These are phyloP conservation scores for Heterobasidion irregulare DNA, from an alignment of 1,284 basidiomycete species.

Conservation along the genomic window DNA sequence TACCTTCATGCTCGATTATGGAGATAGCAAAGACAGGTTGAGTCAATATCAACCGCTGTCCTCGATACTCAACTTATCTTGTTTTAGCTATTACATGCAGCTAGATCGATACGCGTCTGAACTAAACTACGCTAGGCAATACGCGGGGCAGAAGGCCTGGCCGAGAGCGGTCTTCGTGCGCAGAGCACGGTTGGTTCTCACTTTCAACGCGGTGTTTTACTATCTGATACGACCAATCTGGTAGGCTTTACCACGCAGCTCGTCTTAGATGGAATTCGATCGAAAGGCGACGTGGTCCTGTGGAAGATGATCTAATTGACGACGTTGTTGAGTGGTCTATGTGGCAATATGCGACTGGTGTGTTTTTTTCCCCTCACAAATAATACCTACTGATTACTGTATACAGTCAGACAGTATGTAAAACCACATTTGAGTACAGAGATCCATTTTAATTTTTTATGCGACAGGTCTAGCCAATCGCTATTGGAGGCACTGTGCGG, in stretches of 20 bases:
- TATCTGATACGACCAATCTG: background rate
- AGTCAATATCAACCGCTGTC: background rate
- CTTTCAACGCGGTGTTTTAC: background rate
- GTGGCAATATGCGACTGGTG: constrained; percentile 69
- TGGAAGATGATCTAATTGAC: constrained; percentile 74
- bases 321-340: constrained; percentile 81
- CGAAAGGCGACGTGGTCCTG: constrained; percentile 59
- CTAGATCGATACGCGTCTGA: constrained; percentile 54
- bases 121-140: constrained; percentile 53
- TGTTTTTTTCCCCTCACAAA: constrained; percentile 17
- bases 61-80: constrained; percentile 1
- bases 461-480: constrained; percentile 45
- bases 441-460: constrained; percentile 1
- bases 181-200: constrained; percentile 42
- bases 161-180: constrained; percentile 60
- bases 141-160: constrained; percentile 65
- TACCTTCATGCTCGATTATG: constrained; percentile 63
- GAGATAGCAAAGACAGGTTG: constrained; percentile 61
- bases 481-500: constrained; percentile 49
- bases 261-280: constrained; percentile 66
- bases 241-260: constrained; percentile 56
- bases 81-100: constrained; percentile 46
- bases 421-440: constrained; percentile 3
- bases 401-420: constrained; percentile 43
- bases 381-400: background rate